Percentiles rank a stretch among this genome's conserved stretches.
Conservation (phyloP, 768 basidiomycete genomes). For the Filobasidium wieringae region DNA sequence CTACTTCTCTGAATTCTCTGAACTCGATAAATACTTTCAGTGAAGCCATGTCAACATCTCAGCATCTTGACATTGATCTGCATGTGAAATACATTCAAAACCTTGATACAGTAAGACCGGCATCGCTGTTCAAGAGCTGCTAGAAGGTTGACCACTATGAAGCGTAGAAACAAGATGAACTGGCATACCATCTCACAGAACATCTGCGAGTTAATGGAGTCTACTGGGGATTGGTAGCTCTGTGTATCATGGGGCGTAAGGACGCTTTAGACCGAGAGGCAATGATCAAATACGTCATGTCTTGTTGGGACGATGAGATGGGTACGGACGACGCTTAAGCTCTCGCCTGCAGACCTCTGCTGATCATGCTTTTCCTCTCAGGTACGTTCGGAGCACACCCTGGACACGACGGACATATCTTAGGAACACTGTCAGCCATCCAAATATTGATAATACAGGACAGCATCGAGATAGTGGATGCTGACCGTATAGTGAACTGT, state of each 20-base stretch:
- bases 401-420: slow-evolving; percentile 79
- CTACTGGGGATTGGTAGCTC: slow-evolving; percentile 89
- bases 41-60: neutral
- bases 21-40: too few species aligned
- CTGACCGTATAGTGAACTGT: slow-evolving; percentile 65
- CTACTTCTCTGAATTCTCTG: too few species aligned
- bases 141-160: neutral
- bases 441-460: slow-evolving; percentile 82
- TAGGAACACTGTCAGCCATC: slow-evolving; percentile 76
- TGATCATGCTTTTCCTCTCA: slow-evolving; percentile 38
- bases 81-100: slow-evolving; percentile 67
- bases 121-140: neutral
- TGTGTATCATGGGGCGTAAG: slow-evolving; percentile 63
- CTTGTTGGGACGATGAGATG: slow-evolving; percentile 86
- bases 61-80: slow-evolving; percentile 44
- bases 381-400: slow-evolving; percentile 89
- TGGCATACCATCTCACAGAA: slow-evolving; percentile 77
- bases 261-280: slow-evolving; percentile 73
- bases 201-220: slow-evolving; percentile 91
- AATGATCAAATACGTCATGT: slow-evolving; percentile 79
- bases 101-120: slow-evolving; percentile 51
- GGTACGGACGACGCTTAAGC: slow-evolving; percentile 48
- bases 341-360: too few species aligned
- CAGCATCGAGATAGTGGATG: slow-evolving; percentile 59
- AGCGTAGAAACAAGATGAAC: slow-evolving; percentile 60